Conservation (phyloP, 116 monocot species). For the Papilionanthe hybrid region DNA sequence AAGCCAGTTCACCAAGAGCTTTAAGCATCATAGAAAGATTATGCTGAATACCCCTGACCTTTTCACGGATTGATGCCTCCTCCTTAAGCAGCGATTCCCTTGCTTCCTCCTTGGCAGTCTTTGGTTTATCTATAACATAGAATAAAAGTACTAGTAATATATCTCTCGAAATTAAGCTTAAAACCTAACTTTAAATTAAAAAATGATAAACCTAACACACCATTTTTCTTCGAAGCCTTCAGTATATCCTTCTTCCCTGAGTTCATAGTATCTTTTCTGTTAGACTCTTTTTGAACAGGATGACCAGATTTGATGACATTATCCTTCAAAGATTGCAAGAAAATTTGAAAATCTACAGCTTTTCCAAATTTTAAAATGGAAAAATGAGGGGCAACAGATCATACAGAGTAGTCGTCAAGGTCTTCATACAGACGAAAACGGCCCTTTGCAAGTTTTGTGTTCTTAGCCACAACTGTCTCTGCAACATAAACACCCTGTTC, state of each 20-base stretch:
- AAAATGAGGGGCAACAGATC: constrained; percentile 5
- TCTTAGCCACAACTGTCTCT: constrained; percentile 65
- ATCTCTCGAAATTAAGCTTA: neutral
- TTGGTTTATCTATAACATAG: constrained; percentile 46
- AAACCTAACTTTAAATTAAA: neutral
- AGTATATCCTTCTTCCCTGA: constrained; percentile 58
- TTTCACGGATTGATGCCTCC: constrained; percentile 71
- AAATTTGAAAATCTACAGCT: neutral
- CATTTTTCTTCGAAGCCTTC: constrained; percentile 60
- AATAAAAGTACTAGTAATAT: constrained; percentile 4
- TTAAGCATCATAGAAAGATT: constrained; percentile 70
- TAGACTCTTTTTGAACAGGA: constrained; percentile 32
- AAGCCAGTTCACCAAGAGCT: constrained; percentile 78
- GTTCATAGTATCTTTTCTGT: constrained; percentile 38
- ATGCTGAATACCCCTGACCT: constrained; percentile 50
- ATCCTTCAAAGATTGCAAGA: constrained; percentile 31
- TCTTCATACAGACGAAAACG: constrained; percentile 72
- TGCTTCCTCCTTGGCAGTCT: constrained; percentile 91
- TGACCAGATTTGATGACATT: constrained; percentile 16
- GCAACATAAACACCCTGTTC: constrained; percentile 97
- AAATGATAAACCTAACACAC: constrained; percentile 14
- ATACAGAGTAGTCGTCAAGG: constrained; percentile 44
- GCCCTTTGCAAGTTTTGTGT: constrained; percentile 76
- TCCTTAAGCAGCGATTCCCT: constrained; percentile 72
- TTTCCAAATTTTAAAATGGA: neutral